Conservation (phyloP, 805 yeast genomes). For the Kodamaea neixiangensis region DNA sequence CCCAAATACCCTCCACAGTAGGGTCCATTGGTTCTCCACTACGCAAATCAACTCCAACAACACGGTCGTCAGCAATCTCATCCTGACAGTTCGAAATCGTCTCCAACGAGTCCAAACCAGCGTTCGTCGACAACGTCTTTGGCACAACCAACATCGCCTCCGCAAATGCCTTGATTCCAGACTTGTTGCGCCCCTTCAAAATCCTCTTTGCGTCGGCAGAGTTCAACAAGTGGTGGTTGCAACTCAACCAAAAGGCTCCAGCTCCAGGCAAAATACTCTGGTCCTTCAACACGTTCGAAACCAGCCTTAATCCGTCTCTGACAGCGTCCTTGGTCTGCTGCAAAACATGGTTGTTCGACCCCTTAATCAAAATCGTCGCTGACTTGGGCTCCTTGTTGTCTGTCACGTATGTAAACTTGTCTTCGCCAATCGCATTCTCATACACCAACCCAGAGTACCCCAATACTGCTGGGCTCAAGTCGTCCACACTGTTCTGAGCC, state of each 20-base stretch:
- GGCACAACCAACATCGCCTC: conserved; percentile 91
- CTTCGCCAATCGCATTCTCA: conserved; percentile 95
- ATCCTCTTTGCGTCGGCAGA: conserved; percentile 45
- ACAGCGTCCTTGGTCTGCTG: conserved; percentile 96
- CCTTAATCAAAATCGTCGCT: conserved; percentile 89
- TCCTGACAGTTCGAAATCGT: conserved; percentile 88
- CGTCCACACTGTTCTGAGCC: conserved; percentile 97
- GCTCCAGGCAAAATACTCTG: conserved; percentile 91
- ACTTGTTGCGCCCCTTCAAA: conserved; percentile 80
- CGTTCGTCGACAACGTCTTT: conserved; percentile 86
- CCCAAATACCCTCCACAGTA: conserved; percentile 93
- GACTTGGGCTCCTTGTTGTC: conserved; percentile 87
- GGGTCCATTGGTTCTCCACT: conserved; percentile 98
- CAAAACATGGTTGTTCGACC: conserved; percentile 85
- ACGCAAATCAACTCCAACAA: conserved; percentile 86
- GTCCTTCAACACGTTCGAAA: conserved; percentile 87
- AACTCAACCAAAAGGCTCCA: conserved; percentile 90
- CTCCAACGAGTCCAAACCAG: conserved; percentile 92
- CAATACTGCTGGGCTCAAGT: conserved; percentile 71
- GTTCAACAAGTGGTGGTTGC: conserved; percentile 63
- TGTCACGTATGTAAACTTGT: conserved; percentile 93
- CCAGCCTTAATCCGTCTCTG: conserved; percentile 95
- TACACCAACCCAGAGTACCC: conserved; percentile 91
- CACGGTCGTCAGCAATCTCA: conserved; percentile 75
- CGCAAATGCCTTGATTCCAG: conserved; percentile 91